These are phyloP conservation scores for Phialemoniopsis sp. DNA, from an alignment of 2,329 filamentous ascomycete species.

Conservation along the genomic window DNA sequence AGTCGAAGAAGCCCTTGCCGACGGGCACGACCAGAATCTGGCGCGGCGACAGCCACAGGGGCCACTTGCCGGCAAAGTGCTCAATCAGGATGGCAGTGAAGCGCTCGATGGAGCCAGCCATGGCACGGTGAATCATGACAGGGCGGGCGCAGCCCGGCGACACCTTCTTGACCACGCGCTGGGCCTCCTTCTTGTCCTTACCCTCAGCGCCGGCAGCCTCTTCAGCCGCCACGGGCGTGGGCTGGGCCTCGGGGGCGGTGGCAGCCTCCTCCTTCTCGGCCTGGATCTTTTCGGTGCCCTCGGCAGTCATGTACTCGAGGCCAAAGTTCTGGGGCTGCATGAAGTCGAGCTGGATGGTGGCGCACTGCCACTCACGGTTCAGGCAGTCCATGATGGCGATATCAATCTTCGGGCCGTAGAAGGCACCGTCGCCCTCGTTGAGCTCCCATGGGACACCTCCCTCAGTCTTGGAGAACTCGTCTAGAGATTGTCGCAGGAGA, in stretches of 20 bases:
- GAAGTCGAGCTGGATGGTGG: constrained; percentile 93
- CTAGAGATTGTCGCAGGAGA: constrained; percentile 73
- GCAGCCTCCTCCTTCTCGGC: constrained; percentile 6
- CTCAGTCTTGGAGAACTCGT: constrained; percentile 62
- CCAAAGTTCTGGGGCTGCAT: constrained; percentile 82
- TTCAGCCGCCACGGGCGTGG: constrained; percentile 1
- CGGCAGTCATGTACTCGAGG: constrained; percentile 77
- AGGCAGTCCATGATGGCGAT: constrained; percentile 90
- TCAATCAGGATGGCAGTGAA: constrained; percentile 74
- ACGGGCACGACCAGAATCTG: constrained; percentile 78
- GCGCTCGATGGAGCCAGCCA: constrained; percentile 63
- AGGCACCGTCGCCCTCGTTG: constrained; percentile 93
- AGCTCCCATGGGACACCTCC: constrained; percentile 73
- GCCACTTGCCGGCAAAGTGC: constrained; percentile 85
- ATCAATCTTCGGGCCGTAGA: constrained; percentile 98
- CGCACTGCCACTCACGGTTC: constrained; percentile 76
- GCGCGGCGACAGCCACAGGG: constrained; percentile 82
- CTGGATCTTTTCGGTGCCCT: constrained; percentile 35
- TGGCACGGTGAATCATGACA: constrained; percentile 84
- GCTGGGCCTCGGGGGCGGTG: constrained; percentile 5
- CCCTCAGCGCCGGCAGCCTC: constrained; percentile 25
- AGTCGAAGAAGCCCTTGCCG: constrained; percentile 66
- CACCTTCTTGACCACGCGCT: constrained; percentile 44
- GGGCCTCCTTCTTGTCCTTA: constrained; percentile 32
- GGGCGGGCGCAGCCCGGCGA: constrained; percentile 71